Evolutionary conservation across 441 rosid species (phyloP), one percentile per base, ranked within the genome.

Genomic region (Pelargonium citronellum): DNA sequence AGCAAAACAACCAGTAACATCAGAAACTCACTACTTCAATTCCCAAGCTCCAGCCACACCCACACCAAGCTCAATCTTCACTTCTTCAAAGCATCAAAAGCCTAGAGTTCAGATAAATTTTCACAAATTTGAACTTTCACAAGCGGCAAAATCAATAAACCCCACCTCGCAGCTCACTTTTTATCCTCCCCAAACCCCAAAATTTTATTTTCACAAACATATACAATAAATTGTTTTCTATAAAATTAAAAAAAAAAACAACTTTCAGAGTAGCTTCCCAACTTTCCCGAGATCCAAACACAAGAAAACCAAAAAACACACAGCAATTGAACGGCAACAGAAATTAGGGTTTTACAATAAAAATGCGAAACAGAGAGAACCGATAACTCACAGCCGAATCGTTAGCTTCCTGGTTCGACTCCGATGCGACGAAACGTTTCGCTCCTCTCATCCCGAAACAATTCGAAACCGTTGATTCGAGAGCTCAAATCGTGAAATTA

Each of bases 391-490:
- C 98, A 11, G 80, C 66, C 27, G 87, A 71, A 64, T 93, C 90
- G 70, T 61, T 74, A 9, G 87, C 49, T 41, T 82, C 89, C 67
- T 80, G 78, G 47, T 71, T 77, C 65, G 86, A 78, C 62, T 82
- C 89, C 65, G 90, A 84, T 16, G 74, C 69, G 43, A 89, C 88
- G 66, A 83, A 76, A 47, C 94, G 91, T 75, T 91, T 93, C 30
- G 84, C 19, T 49, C 88, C 91, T 73, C 80, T 94, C 96, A 91
- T 89, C 5, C 5, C 62, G 24, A 57, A 16, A 19, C 62, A 57
- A 57, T 15, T 57, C 24, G 12, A 43, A 9, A 43, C 10, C 47
- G 47, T 7, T 7, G 47, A 43, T 43, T 7, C 11, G 47, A 43
- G 62, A 57, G 24, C 62, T 1, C 24, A 17, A 57, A 57, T 57